A percentile compares a stretch with the other conserved stretches of the same genome.
These are phyloP conservation scores for Teratosphaeria pseudoeucalypti DNA, from an alignment of 2,329 filamentous ascomycete genomes.

Conservation along the genomic window DNA sequence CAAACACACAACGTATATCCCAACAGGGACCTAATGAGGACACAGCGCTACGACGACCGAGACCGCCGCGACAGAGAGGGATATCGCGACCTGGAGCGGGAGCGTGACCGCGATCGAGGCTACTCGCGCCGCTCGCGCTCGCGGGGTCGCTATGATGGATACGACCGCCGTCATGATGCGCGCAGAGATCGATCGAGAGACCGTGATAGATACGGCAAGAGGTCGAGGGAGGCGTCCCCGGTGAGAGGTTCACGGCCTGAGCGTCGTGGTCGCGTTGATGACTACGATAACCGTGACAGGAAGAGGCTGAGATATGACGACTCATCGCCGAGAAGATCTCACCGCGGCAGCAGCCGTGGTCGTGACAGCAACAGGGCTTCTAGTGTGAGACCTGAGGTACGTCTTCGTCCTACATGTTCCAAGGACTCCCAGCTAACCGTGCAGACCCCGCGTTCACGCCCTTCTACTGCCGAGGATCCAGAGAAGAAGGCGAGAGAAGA, in stretches of 20 bases:
- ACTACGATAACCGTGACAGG: slow-evolving; percentile 13
- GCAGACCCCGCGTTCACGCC: slow-evolving; percentile 13
- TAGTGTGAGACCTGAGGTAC: slow-evolving; percentile 47
- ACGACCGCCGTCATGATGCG: background rate
- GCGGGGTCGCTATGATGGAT: slow-evolving; percentile 7
- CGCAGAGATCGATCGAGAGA: slow-evolving; percentile 6
- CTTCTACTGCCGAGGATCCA: slow-evolving; percentile 8
- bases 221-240: slow-evolving; percentile 10
- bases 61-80: slow-evolving; percentile 3
- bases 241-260: slow-evolving; percentile 13
- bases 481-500: slow-evolving; percentile 6
- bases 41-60: slow-evolving; percentile 10
- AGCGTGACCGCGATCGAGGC: slow-evolving; percentile 10
- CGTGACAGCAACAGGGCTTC: slow-evolving; percentile 42
- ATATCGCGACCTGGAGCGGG: slow-evolving; percentile 6
- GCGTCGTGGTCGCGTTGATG: slow-evolving; percentile 11
- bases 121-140: slow-evolving; percentile 7
- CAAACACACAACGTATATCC: background rate
- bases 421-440: background rate
- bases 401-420: slow-evolving; percentile 20
- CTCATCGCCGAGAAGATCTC: slow-evolving; percentile 11
- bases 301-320: slow-evolving; percentile 11
- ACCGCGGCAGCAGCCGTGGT: slow-evolving; percentile 46
- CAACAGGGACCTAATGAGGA: background rate
- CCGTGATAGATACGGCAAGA: slow-evolving; percentile 7